Evolutionary conservation across 108 stramenopile species (phyloP), one percentile per base, ranked within the genome.

Genomic region (Nitzschia sp.): DNA sequence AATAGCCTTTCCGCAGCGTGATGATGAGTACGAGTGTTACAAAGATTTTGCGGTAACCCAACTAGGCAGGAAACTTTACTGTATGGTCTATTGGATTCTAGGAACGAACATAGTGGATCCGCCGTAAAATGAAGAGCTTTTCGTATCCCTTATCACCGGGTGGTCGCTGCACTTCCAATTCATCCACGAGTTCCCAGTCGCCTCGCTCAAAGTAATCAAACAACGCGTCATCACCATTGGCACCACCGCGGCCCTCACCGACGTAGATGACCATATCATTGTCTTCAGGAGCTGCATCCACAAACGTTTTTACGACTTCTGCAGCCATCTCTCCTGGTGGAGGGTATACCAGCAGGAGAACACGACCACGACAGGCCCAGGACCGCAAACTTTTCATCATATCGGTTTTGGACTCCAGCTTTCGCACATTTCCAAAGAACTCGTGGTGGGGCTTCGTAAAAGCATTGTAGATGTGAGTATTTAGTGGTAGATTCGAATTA

Each of bases 141-240:
- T 93, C 92, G 58, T 77, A 93, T 46, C 92, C 92, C 68, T 93
- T 93, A 32, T 81, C 80, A 54, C 91, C 91, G 3, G 86, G 86
- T 21, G 78, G 78, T 26, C 59, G 31, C n/a, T 49, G 32, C 47
- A 92, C 88, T 33, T 77, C 66, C 78, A 86, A 61, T 23, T 80
- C 72, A 55, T 85, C 70, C n/a, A 71, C 19, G 13, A 92, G 42
- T 32, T 81, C 63, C 91, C 91, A 92, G 29, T 77, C 75, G 11
- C 81, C 76, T 48, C 46, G 65, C 49, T 80, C 82, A 38, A 92
- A 72, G 17, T 59, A 79, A 32, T 88, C 85, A 64, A 90, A 90
- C 21, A 93, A 78, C 28, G 55, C 78, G 54, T 86, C 80, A 42
- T 85, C 69, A 23, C 75, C 92, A 64, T 90, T 93, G 28, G 87